A percentile compares a stretch with the other conserved stretches of the same genome.
Evolutionary conservation across 2,329 filamentous ascomycete species (phyloP).

Genomic region (Periconia digitata): DNA sequence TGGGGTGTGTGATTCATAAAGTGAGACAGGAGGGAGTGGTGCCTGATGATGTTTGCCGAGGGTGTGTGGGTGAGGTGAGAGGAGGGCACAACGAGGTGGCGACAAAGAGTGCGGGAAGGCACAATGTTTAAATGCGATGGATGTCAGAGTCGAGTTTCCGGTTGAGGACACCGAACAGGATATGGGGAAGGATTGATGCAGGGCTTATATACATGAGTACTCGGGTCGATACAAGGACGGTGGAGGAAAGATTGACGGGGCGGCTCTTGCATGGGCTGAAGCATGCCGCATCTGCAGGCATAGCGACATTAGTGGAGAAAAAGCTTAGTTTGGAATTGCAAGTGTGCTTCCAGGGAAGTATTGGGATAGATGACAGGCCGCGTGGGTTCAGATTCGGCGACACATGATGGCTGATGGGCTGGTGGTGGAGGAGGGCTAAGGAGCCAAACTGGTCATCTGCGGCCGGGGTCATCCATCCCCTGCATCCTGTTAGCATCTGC

Average conservation of each 20-base stretch:
- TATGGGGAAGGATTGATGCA: slow-evolving; percentile 22
- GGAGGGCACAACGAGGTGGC: slow-evolving; percentile 14
- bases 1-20: slow-evolving; percentile 25
- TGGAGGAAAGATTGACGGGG: slow-evolving; percentile 13
- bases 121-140: slow-evolving; percentile 13
- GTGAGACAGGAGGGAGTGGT: slow-evolving; percentile 32
- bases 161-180: slow-evolving; percentile 21
- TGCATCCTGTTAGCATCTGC: slow-evolving; percentile 21
- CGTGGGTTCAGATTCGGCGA: slow-evolving; percentile 29
- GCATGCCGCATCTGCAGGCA: slow-evolving; percentile 26
- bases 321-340: slow-evolving; percentile 38
- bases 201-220: slow-evolving; percentile 40
- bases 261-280: slow-evolving; percentile 20
- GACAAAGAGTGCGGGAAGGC: slow-evolving; percentile 7
- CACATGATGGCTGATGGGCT: slow-evolving; percentile 24
- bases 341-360: slow-evolving; percentile 31
- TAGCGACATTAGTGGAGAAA: slow-evolving; percentile 38
- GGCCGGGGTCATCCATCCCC: slow-evolving; percentile 18
- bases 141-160: slow-evolving; percentile 18
- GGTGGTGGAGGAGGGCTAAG: slow-evolving; percentile 29
- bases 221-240: too few species aligned
- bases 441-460: slow-evolving; percentile 30
- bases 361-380: slow-evolving; percentile 33
- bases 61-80: slow-evolving; percentile 3
- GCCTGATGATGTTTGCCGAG: slow-evolving; percentile 32